These are phyloP conservation scores for Ceratocystiopsis minuta DNA, from an alignment of 2,329 filamentous ascomycete genomes.

Conservation along the genomic window DNA sequence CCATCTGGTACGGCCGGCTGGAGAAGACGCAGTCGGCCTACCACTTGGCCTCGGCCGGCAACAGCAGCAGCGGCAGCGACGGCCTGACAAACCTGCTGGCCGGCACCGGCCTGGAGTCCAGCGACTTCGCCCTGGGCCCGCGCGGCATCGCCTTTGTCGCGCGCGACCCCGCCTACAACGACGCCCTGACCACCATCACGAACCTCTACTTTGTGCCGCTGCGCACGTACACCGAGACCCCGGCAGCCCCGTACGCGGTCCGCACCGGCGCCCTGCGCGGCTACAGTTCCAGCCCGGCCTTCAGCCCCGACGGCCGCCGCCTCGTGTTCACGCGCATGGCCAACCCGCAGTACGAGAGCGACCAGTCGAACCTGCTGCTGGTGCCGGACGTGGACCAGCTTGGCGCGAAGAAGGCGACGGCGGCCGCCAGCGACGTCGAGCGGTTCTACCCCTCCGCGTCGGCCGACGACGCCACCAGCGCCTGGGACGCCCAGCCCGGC, in stretches of 20 bases:
- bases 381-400: slow-evolving; percentile 41
- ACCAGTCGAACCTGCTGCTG: slow-evolving; percentile 52
- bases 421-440: slow-evolving; percentile 24
- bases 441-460: slow-evolving; percentile 38
- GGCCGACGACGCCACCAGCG: slow-evolving; percentile 38
- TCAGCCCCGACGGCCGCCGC: slow-evolving; percentile 53
- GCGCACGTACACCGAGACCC: slow-evolving; percentile 39
- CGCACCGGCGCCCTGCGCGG: slow-evolving; percentile 36
- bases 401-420: slow-evolving; percentile 9
- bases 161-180: slow-evolving; percentile 53
- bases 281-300: slow-evolving; percentile 48
- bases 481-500: slow-evolving; percentile 42
- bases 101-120: slow-evolving; percentile 38
- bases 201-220: slow-evolving; percentile 61
- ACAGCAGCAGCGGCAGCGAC: no score
- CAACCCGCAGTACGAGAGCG: slow-evolving; percentile 59
- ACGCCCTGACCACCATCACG: slow-evolving; percentile 36
- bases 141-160: slow-evolving; percentile 54
- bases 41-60: slow-evolving; percentile 18
- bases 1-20: slow-evolving; percentile 56
- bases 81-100: slow-evolving; percentile 46
- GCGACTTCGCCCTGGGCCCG: slow-evolving; percentile 60
- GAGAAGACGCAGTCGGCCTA: slow-evolving; percentile 15
- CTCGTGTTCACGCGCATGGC: slow-evolving; percentile 69
- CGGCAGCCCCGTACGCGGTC: slow-evolving; percentile 19